A percentile compares a stretch with the other conserved stretches of the same genome.
phyloP scores from a whole-genome alignment of 108 stramenopile species.

The Chaetoceros tenuissimus region DNA sequence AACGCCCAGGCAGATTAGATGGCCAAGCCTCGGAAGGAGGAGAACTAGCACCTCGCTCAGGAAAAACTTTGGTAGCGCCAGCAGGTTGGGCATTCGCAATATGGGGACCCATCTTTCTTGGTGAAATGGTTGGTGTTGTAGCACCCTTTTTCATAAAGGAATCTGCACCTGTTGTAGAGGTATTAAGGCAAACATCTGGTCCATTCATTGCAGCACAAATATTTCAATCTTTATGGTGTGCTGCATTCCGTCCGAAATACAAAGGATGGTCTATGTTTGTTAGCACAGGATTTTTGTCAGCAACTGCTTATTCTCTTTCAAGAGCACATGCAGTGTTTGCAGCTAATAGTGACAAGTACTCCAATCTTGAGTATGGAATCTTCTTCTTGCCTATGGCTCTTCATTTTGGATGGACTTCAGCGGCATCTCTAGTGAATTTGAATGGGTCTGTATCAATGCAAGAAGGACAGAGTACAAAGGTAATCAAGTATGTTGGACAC shows the following conservation, averaged over 20 bases:
- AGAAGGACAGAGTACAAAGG: slow-evolving; percentile 8
- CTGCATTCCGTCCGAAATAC: slow-evolving; percentile 54
- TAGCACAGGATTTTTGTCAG: slow-evolving; percentile 35
- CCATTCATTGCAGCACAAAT: slow-evolving; percentile 51
- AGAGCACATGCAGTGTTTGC: slow-evolving; percentile 25
- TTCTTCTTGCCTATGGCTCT: slow-evolving; percentile 40
- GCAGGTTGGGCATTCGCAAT: slow-evolving; percentile 71
- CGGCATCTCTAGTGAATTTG: slow-evolving; percentile 63
- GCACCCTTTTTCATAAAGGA: slow-evolving; percentile 22
- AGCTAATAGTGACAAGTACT: slow-evolving; percentile 3
- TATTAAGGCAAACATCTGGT: slow-evolving; percentile 18
- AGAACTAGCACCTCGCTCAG: slow-evolving; percentile 3
- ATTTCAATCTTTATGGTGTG: slow-evolving; percentile 61
- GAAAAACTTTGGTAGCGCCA: slow-evolving; percentile 44
- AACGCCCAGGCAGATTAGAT: slow-evolving; percentile 52
- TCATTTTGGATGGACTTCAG: slow-evolving; percentile 72
- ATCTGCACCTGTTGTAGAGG: slow-evolving; percentile 10
- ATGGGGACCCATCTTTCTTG: slow-evolving; percentile 71
- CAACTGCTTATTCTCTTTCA: slow-evolving; percentile 49
- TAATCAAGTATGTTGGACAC: slow-evolving; percentile 42
- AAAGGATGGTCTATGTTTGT: slow-evolving; percentile 42
- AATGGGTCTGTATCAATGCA: slow-evolving; percentile 46
- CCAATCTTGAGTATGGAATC: slow-evolving; percentile 6
- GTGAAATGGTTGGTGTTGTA: slow-evolving; percentile 41
- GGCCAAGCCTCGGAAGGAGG: slow-evolving; percentile 13